Evolutionary conservation across 2,329 filamentous ascomycete genomes (phyloP).

Genomic region (Cladosporium sp.): DNA sequence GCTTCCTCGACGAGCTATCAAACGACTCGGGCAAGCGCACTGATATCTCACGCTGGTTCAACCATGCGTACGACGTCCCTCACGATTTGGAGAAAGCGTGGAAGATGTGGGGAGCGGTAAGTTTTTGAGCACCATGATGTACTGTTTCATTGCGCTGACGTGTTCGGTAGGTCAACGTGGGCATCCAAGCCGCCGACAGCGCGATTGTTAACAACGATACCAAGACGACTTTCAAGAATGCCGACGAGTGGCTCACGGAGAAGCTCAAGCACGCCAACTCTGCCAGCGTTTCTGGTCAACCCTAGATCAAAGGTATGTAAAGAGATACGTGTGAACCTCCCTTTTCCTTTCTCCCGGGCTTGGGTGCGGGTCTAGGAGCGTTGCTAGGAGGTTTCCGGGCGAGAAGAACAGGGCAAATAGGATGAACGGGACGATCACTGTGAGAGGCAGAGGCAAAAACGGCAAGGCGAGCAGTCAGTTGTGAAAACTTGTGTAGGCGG

Average conservation of each 20-base stretch:
- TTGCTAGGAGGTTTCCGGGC: too few species aligned
- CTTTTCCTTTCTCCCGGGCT: too few species aligned
- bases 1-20: slow-evolving; percentile 68
- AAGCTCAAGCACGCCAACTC: slow-evolving; percentile 17
- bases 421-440: too few species aligned
- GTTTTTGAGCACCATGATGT: slow-evolving; percentile 24
- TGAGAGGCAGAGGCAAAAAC: too few species aligned
- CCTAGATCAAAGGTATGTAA: too few species aligned
- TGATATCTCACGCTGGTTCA: slow-evolving; percentile 55
- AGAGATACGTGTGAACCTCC: too few species aligned
- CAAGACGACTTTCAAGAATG: slow-evolving; percentile 53
- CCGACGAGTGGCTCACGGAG: slow-evolving; percentile 53
- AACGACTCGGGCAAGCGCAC: slow-evolving; percentile 48
- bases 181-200: slow-evolving; percentile 51
- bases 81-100: slow-evolving; percentile 57
- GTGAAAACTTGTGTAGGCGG: too few species aligned
- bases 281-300: neutral
- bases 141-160: slow-evolving; percentile 10
- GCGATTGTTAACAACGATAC: slow-evolving; percentile 41
- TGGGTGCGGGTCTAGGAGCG: too few species aligned
- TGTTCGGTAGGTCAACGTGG: slow-evolving; percentile 49
- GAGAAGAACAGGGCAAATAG: too few species aligned
- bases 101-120: slow-evolving; percentile 60
- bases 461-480: too few species aligned
- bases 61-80: slow-evolving; percentile 54